Percentiles rank a stretch among this genome's conserved stretches.
Evolutionary conservation across 139 green algal genomes (phyloP).

Genomic region (Chloropicon primus): DNA sequence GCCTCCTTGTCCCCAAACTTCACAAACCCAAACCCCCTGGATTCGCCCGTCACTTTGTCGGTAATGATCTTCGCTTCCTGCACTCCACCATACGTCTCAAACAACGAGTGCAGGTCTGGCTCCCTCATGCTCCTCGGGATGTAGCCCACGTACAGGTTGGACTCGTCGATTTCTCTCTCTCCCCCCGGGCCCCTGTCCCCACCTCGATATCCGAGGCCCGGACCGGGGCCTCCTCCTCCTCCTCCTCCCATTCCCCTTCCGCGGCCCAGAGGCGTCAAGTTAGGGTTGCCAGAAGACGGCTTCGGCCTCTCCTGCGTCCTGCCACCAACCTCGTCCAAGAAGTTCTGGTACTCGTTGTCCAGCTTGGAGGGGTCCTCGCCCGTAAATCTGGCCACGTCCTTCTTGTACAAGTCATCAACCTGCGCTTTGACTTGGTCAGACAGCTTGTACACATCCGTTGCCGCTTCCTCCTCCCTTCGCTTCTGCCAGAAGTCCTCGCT

Average conservation of each 20-base stretch:
- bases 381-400: slow-evolving; percentile 37
- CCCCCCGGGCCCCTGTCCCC: neutral
- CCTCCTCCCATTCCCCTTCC: neutral
- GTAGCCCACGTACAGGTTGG: slow-evolving; percentile 61
- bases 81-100: slow-evolving; percentile 55
- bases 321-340: slow-evolving; percentile 73
- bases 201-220: no score
- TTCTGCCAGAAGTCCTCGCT: slow-evolving; percentile 51
- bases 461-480: slow-evolving; percentile 27
- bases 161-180: slow-evolving; percentile 13
- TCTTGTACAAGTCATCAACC: slow-evolving; percentile 54
- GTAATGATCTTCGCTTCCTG: slow-evolving; percentile 42
- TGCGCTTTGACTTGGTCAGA: slow-evolving; percentile 36
- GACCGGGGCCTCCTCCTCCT: no score
- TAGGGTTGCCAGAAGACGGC: neutral
- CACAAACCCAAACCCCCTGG: slow-evolving; percentile 74
- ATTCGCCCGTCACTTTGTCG: slow-evolving; percentile 28
- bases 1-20: slow-evolving; percentile 50
- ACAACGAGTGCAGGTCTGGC: slow-evolving; percentile 38
- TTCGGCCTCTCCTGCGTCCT: neutral
- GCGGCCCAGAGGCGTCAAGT: neutral
- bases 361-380: slow-evolving; percentile 34
- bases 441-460: slow-evolving; percentile 52
- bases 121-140: slow-evolving; percentile 49
- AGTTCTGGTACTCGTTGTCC: slow-evolving; percentile 87